Evolutionary conservation across 1,284 basidiomycete genomes (phyloP).

Genomic region (Earliella scabrosa): DNA sequence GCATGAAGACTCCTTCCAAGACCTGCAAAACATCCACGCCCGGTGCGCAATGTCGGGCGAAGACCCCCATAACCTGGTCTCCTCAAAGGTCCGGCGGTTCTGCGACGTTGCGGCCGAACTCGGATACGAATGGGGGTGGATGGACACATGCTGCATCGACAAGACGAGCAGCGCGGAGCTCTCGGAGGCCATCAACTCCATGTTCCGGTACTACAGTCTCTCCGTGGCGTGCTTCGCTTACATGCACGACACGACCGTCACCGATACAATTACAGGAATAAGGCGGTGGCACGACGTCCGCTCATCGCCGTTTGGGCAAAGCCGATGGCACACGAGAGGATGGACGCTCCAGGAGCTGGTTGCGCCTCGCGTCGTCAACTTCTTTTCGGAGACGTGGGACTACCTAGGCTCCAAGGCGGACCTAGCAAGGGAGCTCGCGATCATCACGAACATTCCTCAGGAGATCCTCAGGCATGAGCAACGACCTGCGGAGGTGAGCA

Average conservation of each 20-base stretch:
- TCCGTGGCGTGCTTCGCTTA: conserved; percentile 15
- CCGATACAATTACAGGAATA: neutral
- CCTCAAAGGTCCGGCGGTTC: conserved; percentile 3
- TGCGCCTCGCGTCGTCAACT: neutral
- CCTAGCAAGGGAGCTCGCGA: neutral
- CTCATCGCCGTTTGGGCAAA: no score
- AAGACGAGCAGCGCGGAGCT: conserved; percentile 15
- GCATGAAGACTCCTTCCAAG: neutral
- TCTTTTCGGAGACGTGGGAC: neutral
- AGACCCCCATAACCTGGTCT: conserved; percentile 6
- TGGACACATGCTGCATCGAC: conserved; percentile 17
- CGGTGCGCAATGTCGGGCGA: neutral
- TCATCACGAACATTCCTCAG: neutral
- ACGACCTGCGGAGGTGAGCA: neutral
- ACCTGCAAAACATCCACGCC: neutral
- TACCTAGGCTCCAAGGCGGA: neutral
- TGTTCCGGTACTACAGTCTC: conserved; percentile 6
- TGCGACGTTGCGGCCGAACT: conserved; percentile 5
- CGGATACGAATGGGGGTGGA: conserved; percentile 13
- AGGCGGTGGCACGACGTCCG: no score
- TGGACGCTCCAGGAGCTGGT: conserved; percentile 7
- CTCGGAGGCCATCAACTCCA: conserved; percentile 16
- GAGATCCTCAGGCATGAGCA: neutral
- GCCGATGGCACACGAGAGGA: neutral
- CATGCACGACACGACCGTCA: neutral